Base-by-base conservation (phyloP, 768 basidiomycete species). In the Vararia minispora region DNA sequence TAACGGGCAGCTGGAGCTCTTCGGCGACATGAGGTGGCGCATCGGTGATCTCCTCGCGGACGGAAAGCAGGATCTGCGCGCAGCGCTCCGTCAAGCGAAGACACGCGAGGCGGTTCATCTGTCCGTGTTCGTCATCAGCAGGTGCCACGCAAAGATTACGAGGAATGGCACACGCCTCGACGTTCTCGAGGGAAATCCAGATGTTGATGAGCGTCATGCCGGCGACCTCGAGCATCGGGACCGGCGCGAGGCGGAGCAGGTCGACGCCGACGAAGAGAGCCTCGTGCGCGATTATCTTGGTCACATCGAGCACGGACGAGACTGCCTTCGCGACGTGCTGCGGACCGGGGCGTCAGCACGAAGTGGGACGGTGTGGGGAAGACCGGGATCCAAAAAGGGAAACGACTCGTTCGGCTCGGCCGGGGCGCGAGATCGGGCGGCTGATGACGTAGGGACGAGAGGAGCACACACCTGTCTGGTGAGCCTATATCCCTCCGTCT, bases 61-160 rank as follows among this genome's bases (percentile, higher is more conserved):
- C 68, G 9, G 71, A 68, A n/a, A 76, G 56, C 3, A 86, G 64
- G 13, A 79, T 68, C 11, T 72, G 72, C 0, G 83, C 83, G 44
- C 81, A 84, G 20, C 80, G 72, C 47, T 82, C 74, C 0, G 79
- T 80, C 6, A 87, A 64, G 8, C 80, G 75, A 21, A 86, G 62
- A 48, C 79, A 82, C 1, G 72, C 69, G 10, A 78, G 58, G 13
- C 78, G 66, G 44, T 86, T 84, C 45, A 71, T 72, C 83, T 86
- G 46, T 22, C 28, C 3, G 40, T 26, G 24, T 25, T 20, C 6
- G 17, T 12, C 12, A 21, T 20, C 2, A 27, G 24, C 25, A 18
- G n/a, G n/a, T n/a, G n/a, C n/a, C n/a, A 20, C 21, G 8, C 4
- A 1, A 20, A 2, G 21, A 16, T 17, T 12, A 10, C 13, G 13